A percentile compares a stretch with the other conserved stretches of the same genome.
phyloP scores from a whole-genome alignment of 2,329 filamentous ascomycete species.

The Cladosporium austrohemisphaericum region DNA sequence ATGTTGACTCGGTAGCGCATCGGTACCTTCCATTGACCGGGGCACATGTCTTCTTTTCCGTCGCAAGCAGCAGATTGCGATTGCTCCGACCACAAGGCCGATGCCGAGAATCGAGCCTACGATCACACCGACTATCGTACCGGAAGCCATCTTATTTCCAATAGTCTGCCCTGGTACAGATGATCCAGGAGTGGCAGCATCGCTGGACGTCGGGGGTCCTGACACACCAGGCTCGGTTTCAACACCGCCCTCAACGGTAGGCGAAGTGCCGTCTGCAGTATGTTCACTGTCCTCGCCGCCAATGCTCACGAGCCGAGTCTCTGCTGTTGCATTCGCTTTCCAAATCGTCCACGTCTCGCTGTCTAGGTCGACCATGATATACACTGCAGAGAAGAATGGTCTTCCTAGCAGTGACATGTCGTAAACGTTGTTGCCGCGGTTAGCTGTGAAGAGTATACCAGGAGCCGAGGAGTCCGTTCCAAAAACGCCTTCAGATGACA shows the following conservation, averaged over 20 bases:
- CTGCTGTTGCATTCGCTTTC: constrained; percentile 17
- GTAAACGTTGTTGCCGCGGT: constrained; percentile 15
- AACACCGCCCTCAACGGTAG: no score
- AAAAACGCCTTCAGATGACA: constrained; percentile 12
- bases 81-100: background rate
- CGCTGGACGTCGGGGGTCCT: no score
- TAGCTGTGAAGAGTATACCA: constrained; percentile 5
- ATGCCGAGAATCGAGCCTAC: background rate
- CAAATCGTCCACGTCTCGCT: constrained; percentile 17
- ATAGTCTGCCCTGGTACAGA: no score
- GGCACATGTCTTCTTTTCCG: no score
- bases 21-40: no score
- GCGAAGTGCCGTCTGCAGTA: no score
- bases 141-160: background rate
- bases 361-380: constrained; percentile 19
- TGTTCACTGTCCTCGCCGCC: constrained; percentile 14
- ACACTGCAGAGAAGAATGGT: constrained; percentile 19
- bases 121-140: background rate
- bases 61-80: background rate
- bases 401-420: constrained; percentile 15
- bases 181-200: no score
- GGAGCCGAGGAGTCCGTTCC: constrained; percentile 13
- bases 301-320: constrained; percentile 13
- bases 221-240: no score
- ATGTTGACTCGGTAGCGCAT: no score